Percentiles rank a stretch among this genome's conserved stretches.
phyloP scores from a whole-genome alignment of 148 eudicot genomes.

The Rhododendron mucronatum region DNA sequence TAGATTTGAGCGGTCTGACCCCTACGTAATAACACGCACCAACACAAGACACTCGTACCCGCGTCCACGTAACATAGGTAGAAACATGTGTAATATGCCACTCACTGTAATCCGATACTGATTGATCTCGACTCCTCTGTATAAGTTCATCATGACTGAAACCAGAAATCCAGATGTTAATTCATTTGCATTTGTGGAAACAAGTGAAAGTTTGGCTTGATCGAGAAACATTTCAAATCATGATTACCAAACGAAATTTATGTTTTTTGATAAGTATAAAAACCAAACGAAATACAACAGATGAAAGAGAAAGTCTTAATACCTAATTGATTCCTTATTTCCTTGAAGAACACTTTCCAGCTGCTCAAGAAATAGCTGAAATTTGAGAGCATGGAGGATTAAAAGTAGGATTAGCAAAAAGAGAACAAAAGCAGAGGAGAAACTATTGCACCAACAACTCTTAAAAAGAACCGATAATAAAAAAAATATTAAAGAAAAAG shows the following conservation, averaged over 20 bases:
- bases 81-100: slow-evolving; percentile 10
- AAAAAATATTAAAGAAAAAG: too few species aligned
- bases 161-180: slow-evolving; percentile 14
- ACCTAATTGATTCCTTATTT: slow-evolving; percentile 64
- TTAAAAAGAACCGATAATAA: neutral
- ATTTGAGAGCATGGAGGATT: slow-evolving; percentile 12
- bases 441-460: neutral
- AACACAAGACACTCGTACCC: neutral
- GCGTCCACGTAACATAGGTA: neutral
- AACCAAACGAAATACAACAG: neutral
- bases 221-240: neutral
- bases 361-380: slow-evolving; percentile 90
- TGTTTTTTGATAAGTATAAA: too few species aligned
- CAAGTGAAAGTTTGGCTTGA: neutral
- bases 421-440: neutral
- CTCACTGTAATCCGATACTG: slow-evolving; percentile 89
- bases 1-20: neutral
- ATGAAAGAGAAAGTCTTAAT: slow-evolving; percentile 2
- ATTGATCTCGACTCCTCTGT: slow-evolving; percentile 80
- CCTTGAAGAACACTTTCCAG: slow-evolving; percentile 79
- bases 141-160: slow-evolving; percentile 82
- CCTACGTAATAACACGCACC: neutral
- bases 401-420: slow-evolving; percentile 3
- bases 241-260: too few species aligned
- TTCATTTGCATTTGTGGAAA: neutral